Conservation (phyloP, 352 stramenopile species). For the Phytophthora vignae region DNA sequence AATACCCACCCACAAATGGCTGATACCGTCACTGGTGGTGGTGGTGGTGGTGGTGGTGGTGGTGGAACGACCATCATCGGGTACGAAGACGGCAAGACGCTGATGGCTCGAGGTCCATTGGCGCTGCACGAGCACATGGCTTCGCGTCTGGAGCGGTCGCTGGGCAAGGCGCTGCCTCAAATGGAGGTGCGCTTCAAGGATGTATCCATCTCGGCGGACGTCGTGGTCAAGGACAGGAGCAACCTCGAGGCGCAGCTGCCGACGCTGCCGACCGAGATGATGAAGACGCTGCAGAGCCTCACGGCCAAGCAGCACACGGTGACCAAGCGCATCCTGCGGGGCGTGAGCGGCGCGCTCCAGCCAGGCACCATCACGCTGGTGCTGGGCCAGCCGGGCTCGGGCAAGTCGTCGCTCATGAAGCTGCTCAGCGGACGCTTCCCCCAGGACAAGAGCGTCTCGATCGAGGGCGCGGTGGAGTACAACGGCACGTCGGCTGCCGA, state of each 20-base stretch:
- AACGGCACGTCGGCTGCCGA: conserved; percentile 7
- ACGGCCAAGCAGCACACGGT: conserved; percentile 25
- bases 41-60: not conserved
- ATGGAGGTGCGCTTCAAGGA: conserved; percentile 39
- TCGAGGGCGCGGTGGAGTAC: conserved; percentile 34
- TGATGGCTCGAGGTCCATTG: conserved; percentile 3
- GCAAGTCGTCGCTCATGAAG: conserved; percentile 40
- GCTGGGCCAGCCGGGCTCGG: conserved; percentile 24
- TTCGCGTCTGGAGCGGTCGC: conserved; percentile 3
- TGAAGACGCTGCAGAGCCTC: conserved; percentile 12
- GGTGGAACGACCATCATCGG: not conserved
- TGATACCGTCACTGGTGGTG: not conserved
- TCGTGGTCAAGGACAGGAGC: conserved; percentile 29
- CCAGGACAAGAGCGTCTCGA: conserved; percentile 20
- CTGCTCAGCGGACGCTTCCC: conserved; percentile 35
- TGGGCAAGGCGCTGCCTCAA: conserved; percentile 36
- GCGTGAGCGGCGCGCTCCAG: conserved; percentile 36
- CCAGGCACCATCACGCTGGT: conserved; percentile 27
- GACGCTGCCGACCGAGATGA: conserved; percentile 33
- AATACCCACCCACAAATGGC: not conserved
- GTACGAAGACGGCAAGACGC: conserved; percentile 14
- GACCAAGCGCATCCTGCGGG: conserved; percentile 27
- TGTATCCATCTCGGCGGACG: conserved; percentile 25
- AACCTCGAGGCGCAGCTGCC: conserved; percentile 25
- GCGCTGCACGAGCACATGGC: conserved; percentile 5